phyloP scores from a whole-genome alignment of 2,329 filamentous ascomycete species.

The Beauveria australis region DNA sequence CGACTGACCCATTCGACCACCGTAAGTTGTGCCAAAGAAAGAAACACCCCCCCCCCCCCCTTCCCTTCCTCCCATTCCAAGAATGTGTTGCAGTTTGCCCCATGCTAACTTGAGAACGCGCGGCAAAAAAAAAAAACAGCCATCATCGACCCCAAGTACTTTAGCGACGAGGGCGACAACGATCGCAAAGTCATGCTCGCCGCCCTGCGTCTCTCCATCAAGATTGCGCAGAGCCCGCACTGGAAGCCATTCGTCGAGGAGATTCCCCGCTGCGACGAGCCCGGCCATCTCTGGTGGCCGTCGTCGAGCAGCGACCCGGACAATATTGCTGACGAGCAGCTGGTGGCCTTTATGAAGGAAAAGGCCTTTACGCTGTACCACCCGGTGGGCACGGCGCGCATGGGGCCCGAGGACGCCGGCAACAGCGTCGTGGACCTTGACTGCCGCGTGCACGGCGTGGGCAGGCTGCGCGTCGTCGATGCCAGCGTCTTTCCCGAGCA shows the following conservation, averaged over 20 bases:
- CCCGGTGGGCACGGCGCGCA: constrained; percentile 15
- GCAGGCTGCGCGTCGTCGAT: constrained; percentile 48
- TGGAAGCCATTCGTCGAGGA: constrained; percentile 13
- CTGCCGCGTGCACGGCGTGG: constrained; percentile 45
- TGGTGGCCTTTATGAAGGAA: constrained; percentile 13
- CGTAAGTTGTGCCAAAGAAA: constrained; percentile 11
- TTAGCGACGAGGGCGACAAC: constrained; percentile 15
- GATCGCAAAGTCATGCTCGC: constrained; percentile 15
- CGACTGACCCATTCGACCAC: constrained; percentile 15
- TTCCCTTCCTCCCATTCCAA: not conserved
- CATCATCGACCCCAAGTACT: constrained; percentile 16
- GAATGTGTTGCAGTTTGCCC: too few relatives aligned
- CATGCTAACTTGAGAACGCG: not conserved
- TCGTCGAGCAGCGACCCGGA: constrained; percentile 15
- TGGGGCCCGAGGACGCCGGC: constrained; percentile 11
- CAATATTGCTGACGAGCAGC: constrained; percentile 15
- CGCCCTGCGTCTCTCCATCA: constrained; percentile 13
- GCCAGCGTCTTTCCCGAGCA: constrained; percentile 43
- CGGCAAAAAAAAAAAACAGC: too few relatives aligned
- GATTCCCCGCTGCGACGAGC: constrained; percentile 12
- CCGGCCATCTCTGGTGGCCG: constrained; percentile 16
- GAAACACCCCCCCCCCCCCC: not conserved
- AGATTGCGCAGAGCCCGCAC: constrained; percentile 13
- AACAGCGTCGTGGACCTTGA: constrained; percentile 34
- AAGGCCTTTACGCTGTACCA: constrained; percentile 16